Evolutionary conservation across 495 filamentous ascomycete species (phyloP).

Genomic region (Xylaria cubensis): DNA sequence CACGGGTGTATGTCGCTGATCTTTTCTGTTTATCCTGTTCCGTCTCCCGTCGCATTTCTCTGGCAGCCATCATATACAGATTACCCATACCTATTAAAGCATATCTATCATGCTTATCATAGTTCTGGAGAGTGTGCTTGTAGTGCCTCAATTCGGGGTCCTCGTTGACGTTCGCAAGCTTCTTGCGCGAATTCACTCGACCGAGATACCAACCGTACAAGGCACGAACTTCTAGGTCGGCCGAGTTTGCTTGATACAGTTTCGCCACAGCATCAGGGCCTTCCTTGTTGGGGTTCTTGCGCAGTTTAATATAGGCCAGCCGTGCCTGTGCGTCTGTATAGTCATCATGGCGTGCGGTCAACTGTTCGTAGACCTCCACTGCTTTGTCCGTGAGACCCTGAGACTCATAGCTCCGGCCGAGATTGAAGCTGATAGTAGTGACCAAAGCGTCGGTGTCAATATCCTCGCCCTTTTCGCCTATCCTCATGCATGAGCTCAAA

Average conservation of each 20-base stretch:
- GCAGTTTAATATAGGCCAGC: constrained; percentile 85
- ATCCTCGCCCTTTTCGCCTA: constrained; percentile 68
- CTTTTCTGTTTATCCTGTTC: constrained; percentile 91
- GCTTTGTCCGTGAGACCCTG: constrained; percentile 81
- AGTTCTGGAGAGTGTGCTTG: constrained; percentile 92
- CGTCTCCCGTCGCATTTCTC: constrained; percentile 91
- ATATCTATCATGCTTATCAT: constrained; percentile 97
- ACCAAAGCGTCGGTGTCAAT: constrained; percentile 88
- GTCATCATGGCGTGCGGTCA: constrained; percentile 81
- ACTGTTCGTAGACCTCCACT: constrained; percentile 81
- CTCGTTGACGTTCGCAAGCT: constrained; percentile 78
- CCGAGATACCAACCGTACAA: constrained; percentile 95
- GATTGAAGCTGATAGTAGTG: constrained; percentile 93
- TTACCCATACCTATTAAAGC: constrained; percentile 97
- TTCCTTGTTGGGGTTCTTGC: constrained; percentile 82
- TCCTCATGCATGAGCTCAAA: constrained; percentile 80
- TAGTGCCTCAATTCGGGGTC: constrained; percentile 91
- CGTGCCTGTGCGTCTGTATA: constrained; percentile 91
- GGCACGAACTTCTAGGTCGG: constrained; percentile 87
- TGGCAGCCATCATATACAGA: constrained; percentile 79
- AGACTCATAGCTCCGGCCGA: constrained; percentile 94
- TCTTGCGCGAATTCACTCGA: constrained; percentile 74
- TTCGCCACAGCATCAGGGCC: constrained; percentile 83
- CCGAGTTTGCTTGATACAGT: constrained; percentile 77
- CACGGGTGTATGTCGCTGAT: constrained; percentile 81